Conservation (phyloP, 2,329 filamentous ascomycete species). For the Rhynchosporium graminicola region DNA sequence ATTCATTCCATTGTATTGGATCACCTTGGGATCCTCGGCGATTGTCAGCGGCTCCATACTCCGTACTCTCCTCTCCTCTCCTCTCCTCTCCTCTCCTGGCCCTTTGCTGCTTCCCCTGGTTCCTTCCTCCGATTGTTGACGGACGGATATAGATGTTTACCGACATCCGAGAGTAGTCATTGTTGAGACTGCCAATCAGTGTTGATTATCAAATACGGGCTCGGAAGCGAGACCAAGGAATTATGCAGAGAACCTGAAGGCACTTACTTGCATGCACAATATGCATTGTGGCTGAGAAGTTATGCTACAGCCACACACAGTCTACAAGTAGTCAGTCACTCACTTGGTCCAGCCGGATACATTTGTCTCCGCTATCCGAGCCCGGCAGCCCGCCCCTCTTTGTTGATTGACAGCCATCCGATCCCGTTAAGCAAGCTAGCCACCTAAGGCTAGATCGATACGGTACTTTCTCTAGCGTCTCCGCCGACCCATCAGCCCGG, state of each 20-base stretch:
- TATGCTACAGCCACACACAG: not conserved
- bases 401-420: not conserved
- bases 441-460: too few species aligned
- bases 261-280: too few species aligned
- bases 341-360: not conserved
- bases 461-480: not conserved
- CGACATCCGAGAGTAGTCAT: too few species aligned
- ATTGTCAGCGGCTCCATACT: constrained; percentile 9
- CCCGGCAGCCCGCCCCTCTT: not conserved
- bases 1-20: not conserved
- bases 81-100: not conserved
- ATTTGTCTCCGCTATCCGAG: not conserved
- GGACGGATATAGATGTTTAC: too few species aligned
- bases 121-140: not conserved
- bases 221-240: too few species aligned
- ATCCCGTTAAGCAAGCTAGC: not conserved
- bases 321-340: not conserved
- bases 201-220: too few species aligned
- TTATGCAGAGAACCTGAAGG: too few species aligned
- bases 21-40: not conserved
- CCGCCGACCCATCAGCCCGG: not conserved
- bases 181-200: too few species aligned
- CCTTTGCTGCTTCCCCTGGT: not conserved
- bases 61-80: not conserved
- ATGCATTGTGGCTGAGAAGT: not conserved